Base-by-base conservation (phyloP, 768 basidiomycete species). In the Boletus rubescentipes region DNA sequence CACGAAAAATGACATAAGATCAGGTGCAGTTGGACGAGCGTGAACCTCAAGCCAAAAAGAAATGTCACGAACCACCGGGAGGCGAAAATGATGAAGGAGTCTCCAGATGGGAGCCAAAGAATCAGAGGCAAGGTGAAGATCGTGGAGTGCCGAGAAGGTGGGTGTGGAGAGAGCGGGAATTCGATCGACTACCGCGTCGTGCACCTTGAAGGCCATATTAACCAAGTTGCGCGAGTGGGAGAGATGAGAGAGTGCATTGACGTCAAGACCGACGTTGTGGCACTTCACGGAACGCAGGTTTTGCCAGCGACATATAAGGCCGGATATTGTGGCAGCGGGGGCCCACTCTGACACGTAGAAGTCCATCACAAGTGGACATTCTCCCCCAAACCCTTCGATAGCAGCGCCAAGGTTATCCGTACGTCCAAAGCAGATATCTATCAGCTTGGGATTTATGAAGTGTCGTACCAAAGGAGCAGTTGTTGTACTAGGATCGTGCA, bases 401-500 rank as follows among this genome's bases (percentile, higher is more conserved):
- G 18, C 26, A 20, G 26, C 9, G 14, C n/a, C 39, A 23, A 51
- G 12, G 20, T 7, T 4, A 5, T 44, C 39, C 9, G 23, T 4
- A 29, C 4, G 6, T 4, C 11, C 1, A 4, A 53, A 11, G 20
- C n/a, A 40, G 23, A 58, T 15, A 2, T 46, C 5, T 32, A 20
- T 43, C 32, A 61, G 10, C 3, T 35, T 26, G 2, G 60, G 15
- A 18, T 43, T 39, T 41, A 34, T 21, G 29, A 61, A 40, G 20
- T 61, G 53, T 23, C 26, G 60, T 3, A 61, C 4, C 9, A 61
- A 39, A 7, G 60, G 55, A 21, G 30, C 9, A 14, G 58, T 7
- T 5, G 21, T 9, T 1, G 16, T 9, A 3, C n/a, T 21, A n/a
- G 48, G 48, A 9, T 20, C 5, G 3, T 38, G 0, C 2, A 61